Evolutionary conservation across 2,329 filamentous ascomycete species (phyloP).

Genomic region (Cadophora malorum): DNA sequence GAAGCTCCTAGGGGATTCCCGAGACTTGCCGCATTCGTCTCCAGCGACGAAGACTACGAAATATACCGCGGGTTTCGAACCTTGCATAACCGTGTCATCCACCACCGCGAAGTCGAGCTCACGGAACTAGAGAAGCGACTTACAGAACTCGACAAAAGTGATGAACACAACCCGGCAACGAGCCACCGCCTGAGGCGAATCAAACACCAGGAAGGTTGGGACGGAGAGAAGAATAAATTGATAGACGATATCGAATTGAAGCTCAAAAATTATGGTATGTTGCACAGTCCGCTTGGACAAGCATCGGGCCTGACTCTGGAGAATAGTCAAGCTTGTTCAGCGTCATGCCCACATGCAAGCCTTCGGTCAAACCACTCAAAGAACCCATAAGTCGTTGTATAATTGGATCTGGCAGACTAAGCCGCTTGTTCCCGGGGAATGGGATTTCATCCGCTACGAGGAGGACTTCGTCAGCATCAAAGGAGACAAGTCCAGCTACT

Average conservation of each 20-base stretch:
- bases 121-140: constrained; percentile 24
- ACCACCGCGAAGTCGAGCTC: constrained; percentile 24
- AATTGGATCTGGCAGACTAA: constrained; percentile 20
- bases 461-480: constrained; percentile 26
- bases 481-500: constrained; percentile 1
- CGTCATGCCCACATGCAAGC: constrained; percentile 10
- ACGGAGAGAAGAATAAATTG: constrained; percentile 16
- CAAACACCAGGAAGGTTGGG: constrained; percentile 19
- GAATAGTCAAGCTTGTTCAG: constrained; percentile 20
- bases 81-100: constrained; percentile 19
- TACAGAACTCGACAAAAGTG: constrained; percentile 22
- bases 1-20: constrained; percentile 24
- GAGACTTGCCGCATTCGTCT: constrained; percentile 24
- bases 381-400: constrained; percentile 14
- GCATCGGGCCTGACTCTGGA: neutral
- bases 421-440: constrained; percentile 17
- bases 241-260: constrained; percentile 10
- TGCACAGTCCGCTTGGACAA: neutral
- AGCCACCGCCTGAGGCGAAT: constrained; percentile 12
- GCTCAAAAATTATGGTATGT: constrained; percentile 26
- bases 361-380: constrained; percentile 13
- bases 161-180: constrained; percentile 2
- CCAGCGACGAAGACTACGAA: constrained; percentile 10
- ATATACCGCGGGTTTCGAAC: constrained; percentile 26
- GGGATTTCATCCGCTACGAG: constrained; percentile 21